Evolutionary conservation across 192 early-diverging fungal genomes (phyloP), one percentile per base, ranked within the genome.

Genomic region (Mortierella alpina): DNA sequence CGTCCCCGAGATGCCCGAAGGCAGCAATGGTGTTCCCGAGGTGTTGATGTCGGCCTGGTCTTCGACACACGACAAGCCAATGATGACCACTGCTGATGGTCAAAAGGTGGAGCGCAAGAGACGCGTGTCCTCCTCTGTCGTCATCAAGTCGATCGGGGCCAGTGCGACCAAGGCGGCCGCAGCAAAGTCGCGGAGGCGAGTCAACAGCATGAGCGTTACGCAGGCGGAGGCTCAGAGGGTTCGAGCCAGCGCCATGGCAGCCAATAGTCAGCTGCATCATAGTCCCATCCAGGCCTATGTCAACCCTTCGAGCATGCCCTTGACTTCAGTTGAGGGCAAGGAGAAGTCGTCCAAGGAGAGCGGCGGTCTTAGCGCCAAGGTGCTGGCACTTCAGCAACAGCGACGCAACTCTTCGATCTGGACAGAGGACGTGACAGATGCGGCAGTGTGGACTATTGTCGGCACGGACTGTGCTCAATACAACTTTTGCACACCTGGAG

Each of bases 371-470:
- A n/a, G n/a, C 59, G 39, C 66, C n/a, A 80, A 80, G 40, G 40
- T 61, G 7, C 22, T 68, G 59, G 54, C 77, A 5, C 59, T 57
- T 13, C 77, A 73, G 51, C 60, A 82, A 67, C 78, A 72, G 54
- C 66, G 73, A 18, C 66, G 72, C 13, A 64, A 51, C 23, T 65
- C 78, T 31, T 75, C 92, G 11, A 83, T 89, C 53, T 92, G 91
- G 91, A 86, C 86, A 20, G 94, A 95, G 63, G 93, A 94, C 82
- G 93, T 95, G 5, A 92, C 90, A n/a, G 95, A 97, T 85, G 86
- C 87, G 18, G 93, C 95, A 2, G 92, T 97, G 17, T 97, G 96
- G 96, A 97, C 96, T 8, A 92, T 97, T 76, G 94, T 97, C 9
- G 93, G 95, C 42, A 94, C 94, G 0, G 83, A 90, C 60, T 88